A percentile compares a stretch with the other conserved stretches of the same genome.
phyloP scores from a whole-genome alignment of 768 basidiomycete genomes.

The Gautieria morchelliformis region DNA sequence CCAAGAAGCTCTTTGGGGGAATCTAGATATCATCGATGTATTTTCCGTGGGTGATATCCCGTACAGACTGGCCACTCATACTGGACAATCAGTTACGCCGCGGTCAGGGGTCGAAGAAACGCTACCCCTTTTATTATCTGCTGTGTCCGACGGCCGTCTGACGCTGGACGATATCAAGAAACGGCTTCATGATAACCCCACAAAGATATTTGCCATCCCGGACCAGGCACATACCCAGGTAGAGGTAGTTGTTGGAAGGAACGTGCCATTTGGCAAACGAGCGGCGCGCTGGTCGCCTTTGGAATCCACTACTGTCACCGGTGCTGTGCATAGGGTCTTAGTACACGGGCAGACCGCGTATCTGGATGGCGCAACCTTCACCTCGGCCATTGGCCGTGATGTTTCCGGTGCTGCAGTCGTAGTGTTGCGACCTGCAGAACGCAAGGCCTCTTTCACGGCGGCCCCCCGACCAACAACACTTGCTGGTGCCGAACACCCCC shows the following conservation, averaged over 20 bases:
- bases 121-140: slow-evolving; percentile 78
- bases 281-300: slow-evolving; percentile 76
- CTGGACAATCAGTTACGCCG: slow-evolving; percentile 49
- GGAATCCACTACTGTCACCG: slow-evolving; percentile 48
- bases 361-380: slow-evolving; percentile 72
- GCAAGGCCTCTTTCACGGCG: not conserved
- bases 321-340: slow-evolving; percentile 83
- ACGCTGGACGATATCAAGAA: slow-evolving; percentile 73
- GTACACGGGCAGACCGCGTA: slow-evolving; percentile 83
- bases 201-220: slow-evolving; percentile 82
- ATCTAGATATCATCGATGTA: slow-evolving; percentile 74
- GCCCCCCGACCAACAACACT: slow-evolving; percentile 9
- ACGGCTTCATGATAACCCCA: slow-evolving; percentile 88
- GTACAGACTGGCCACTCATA: slow-evolving; percentile 58
- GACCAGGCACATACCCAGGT: slow-evolving; percentile 82
- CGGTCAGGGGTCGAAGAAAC: slow-evolving; percentile 82
- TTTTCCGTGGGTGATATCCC: slow-evolving; percentile 88
- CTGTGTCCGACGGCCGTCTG: slow-evolving; percentile 70
- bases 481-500: slow-evolving; percentile 2
- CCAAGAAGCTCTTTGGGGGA: slow-evolving; percentile 79
- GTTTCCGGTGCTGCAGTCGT: slow-evolving; percentile 52
- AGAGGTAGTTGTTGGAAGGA: slow-evolving; percentile 85
- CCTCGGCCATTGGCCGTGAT: slow-evolving; percentile 55
- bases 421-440: slow-evolving; percentile 26
- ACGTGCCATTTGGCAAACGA: slow-evolving; percentile 42